These are phyloP conservation scores for Metarhizium humberi DNA, from an alignment of 2,329 filamentous ascomycete species.

Conservation along the genomic window DNA sequence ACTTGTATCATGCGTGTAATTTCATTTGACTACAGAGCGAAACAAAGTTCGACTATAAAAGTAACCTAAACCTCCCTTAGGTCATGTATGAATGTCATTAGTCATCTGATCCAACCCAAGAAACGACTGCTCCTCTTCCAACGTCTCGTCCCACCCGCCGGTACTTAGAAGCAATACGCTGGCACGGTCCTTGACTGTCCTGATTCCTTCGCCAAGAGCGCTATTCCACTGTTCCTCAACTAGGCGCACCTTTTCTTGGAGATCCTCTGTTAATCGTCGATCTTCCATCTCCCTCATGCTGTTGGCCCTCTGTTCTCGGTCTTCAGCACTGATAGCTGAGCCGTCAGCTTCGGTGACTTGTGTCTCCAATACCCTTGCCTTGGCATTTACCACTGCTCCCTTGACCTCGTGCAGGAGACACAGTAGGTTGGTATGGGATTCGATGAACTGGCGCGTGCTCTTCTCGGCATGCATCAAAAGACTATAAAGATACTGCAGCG, in stretches of 20 bases:
- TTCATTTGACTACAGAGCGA: too few relatives aligned
- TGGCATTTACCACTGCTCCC: constrained; percentile 63
- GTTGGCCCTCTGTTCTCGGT: constrained; percentile 33
- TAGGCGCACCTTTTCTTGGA: constrained; percentile 87
- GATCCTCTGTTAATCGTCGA: constrained; percentile 63
- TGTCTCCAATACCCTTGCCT: constrained; percentile 56
- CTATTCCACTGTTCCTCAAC: constrained; percentile 89
- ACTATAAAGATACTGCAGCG: constrained; percentile 83
- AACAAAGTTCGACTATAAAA: neutral
- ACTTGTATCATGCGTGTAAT: too few relatives aligned
- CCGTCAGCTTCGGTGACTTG: constrained; percentile 40
- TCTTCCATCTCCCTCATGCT: constrained; percentile 59
- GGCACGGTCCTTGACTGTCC: constrained; percentile 63
- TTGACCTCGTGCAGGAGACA: constrained; percentile 88
- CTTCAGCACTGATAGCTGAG: constrained; percentile 19
- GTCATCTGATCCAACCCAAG: constrained; percentile 26
- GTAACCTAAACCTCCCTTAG: neutral
- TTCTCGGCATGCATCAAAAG: constrained; percentile 82
- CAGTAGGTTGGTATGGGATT: constrained; percentile 82
- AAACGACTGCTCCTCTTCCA: constrained; percentile 46
- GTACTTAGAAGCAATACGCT: constrained; percentile 62
- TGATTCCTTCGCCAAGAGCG: constrained; percentile 71
- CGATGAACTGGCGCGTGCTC: constrained; percentile 93
- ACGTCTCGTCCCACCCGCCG: constrained; percentile 81
- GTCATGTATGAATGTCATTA: neutral